Percentiles rank a stretch among this genome's conserved stretches.
Conservation (phyloP, 805 yeast species). For the Metschnikowia peoriensis region DNA sequence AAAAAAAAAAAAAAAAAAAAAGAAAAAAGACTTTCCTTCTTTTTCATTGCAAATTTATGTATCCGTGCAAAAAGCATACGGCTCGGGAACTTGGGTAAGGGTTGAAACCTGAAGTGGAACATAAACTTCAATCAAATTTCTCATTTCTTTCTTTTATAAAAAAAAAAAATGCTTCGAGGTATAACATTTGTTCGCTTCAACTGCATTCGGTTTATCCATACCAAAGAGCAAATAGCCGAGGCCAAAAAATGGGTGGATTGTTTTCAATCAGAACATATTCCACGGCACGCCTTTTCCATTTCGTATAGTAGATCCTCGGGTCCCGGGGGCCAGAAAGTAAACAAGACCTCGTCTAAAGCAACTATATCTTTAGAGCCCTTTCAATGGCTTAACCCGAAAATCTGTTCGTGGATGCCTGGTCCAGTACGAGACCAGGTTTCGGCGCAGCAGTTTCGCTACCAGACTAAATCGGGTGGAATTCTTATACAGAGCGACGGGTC, state of each 20-base stretch:
- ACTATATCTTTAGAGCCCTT: conserved; percentile 48
- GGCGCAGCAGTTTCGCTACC: conserved; percentile 45
- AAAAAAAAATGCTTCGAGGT: conserved; percentile 8
- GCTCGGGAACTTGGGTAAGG: no score
- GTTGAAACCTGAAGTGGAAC: neutral
- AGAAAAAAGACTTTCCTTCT: no score
- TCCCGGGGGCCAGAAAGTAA: conserved; percentile 88
- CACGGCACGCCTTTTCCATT: conserved; percentile 43
- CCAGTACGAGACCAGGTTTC: conserved; percentile 44
- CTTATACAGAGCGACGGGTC: conserved; percentile 59
- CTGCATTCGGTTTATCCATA: conserved; percentile 1
- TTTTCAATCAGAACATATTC: conserved; percentile 36
- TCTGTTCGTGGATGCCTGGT: conserved; percentile 57
- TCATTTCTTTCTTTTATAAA: no score
- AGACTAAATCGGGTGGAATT: conserved; percentile 53
- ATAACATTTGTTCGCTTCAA: neutral
- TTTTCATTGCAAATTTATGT: no score
- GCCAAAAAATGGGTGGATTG: conserved; percentile 45
- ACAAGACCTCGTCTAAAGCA: conserved; percentile 68
- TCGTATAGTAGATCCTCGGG: conserved; percentile 66
- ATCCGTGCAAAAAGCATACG: no score
- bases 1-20: no score
- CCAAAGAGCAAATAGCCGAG: conserved; percentile 12
- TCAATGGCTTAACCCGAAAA: conserved; percentile 42
- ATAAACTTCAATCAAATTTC: neutral